Base-by-base conservation (phyloP, 352 stramenopile species). In the Phytophthora crassamura region DNA sequence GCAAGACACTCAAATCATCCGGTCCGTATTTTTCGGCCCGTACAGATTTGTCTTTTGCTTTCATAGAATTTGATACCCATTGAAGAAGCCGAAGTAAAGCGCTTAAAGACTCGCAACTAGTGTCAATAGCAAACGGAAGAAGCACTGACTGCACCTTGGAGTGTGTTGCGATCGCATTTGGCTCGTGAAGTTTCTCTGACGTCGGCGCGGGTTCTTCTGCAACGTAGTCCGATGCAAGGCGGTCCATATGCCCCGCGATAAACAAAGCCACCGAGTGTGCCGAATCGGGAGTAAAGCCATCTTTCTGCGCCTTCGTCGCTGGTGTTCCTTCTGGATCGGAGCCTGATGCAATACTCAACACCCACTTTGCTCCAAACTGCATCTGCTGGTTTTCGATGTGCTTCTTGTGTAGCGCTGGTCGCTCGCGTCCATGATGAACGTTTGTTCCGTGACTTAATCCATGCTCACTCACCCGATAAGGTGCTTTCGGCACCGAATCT, bases 201-300 rank as follows among this genome's bases (percentile, higher is more conserved):
- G 47, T 15, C 11, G 8, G 14, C 11, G 65, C 38, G 0, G 42
- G 30, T 49, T 74, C 60, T 10, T 45, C 55, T 11, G 38, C 14
- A 18, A 76, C 41, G 49, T 83, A 84, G 2, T 63, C 51, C 0
- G 58, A 30, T 3, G 75, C 67, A 25, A 87, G 60, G 7, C 78
- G 75, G 40, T 84, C 75, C 1, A 87, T 56, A 55, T 87, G 75
- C 0, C 75, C 75, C n/a, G 74, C 28, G n/a, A 87, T 64, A 22
- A 75, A 84, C 20, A 86, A 59, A n/a, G 69, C 41, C 22, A 58
- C 46, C 0, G 35, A 49, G 16, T 16, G 64, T 22, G 83, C 71
- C 28, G 80, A 79, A 16, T 77, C 72, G 2, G 88, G 64, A 12
- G 85, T 47, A 5, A 89, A 58, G 34, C 86, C 89, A 49, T 92